Conservation (phyloP, 352 stramenopile genomes). For the Phytophthora pseudosyringae region DNA sequence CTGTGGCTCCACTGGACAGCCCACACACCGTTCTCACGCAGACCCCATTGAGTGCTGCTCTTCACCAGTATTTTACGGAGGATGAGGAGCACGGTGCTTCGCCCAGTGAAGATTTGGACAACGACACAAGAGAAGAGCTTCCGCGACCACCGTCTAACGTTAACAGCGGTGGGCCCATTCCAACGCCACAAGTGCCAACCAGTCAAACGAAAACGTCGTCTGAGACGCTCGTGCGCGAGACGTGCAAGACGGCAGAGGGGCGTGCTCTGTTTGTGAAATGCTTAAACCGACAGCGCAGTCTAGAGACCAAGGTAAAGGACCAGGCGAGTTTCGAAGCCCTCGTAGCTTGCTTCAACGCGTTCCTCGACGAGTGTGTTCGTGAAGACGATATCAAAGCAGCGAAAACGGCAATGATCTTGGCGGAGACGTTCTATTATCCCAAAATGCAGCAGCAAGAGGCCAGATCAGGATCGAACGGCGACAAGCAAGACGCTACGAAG, state of each 20-base stretch:
- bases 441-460: constrained; percentile 19
- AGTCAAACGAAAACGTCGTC: constrained; percentile 19
- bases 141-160: constrained; percentile 3
- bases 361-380: constrained; percentile 75
- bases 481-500: not conserved
- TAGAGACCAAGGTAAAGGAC: constrained; percentile 79
- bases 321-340: constrained; percentile 63
- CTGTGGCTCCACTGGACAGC: constrained; percentile 27
- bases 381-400: constrained; percentile 85
- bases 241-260: constrained; percentile 47
- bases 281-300: constrained; percentile 80
- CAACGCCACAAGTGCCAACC: constrained; percentile 14
- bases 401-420: constrained; percentile 90
- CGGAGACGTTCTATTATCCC: constrained; percentile 79
- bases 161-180: constrained; percentile 1
- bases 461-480: not conserved
- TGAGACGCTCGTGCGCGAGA: constrained; percentile 32
- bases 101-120: constrained; percentile 13
- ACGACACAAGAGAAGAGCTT: constrained; percentile 14
- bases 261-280: constrained; percentile 83
- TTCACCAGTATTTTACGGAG: constrained; percentile 59
- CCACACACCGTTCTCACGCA: constrained; percentile 60
- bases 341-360: constrained; percentile 72
- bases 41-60: constrained; percentile 59
- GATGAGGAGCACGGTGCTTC: constrained; percentile 26